phyloP scores from a whole-genome alignment of 371 early-diverging fungal genomes.

The Thermomucor indicae-seudaticae region DNA sequence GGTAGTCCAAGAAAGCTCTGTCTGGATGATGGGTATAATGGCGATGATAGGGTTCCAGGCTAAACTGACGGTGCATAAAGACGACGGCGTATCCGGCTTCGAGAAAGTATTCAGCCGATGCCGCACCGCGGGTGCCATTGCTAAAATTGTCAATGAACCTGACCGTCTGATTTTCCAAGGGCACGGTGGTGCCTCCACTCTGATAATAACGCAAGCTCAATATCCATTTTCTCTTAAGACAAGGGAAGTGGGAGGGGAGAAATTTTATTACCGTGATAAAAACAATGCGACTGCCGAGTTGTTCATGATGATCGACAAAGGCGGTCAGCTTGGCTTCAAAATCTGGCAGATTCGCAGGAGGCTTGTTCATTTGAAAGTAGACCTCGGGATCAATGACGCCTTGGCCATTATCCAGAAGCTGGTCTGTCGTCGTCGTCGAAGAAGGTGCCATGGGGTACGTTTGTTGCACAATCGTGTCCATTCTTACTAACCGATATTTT shows the following conservation, averaged over 20 bases:
- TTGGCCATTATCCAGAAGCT: constrained; percentile 45
- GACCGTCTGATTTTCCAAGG: constrained; percentile 94
- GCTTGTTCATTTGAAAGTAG: constrained; percentile 75
- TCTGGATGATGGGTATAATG: constrained; percentile 82
- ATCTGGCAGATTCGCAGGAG: constrained; percentile 69
- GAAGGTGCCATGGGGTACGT: constrained; percentile 8
- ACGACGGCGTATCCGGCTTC: constrained; percentile 92
- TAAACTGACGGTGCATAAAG: constrained; percentile 92
- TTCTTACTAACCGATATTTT: not conserved
- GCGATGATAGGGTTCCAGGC: constrained; percentile 88
- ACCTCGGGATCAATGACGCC: constrained; percentile 67
- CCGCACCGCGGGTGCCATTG: constrained; percentile 94
- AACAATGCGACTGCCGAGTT: constrained; percentile 62
- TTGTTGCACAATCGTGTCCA: constrained; percentile 7
- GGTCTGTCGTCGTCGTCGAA: constrained; percentile 8
- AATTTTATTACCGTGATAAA: constrained; percentile 65
- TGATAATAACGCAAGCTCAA: too few relatives aligned
- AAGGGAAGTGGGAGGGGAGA: not conserved
- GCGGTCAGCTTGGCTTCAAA: constrained; percentile 57
- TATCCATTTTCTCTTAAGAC: too few relatives aligned
- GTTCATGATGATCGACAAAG: constrained; percentile 69
- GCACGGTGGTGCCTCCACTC: constrained; percentile 98
- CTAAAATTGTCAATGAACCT: constrained; percentile 99
- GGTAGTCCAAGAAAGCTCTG: constrained; percentile 75
- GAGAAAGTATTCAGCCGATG: constrained; percentile 93